Percentiles rank a stretch among this genome's conserved stretches.
Conservation (phyloP, 2,329 filamentous ascomycete genomes). For the Pyrenophora tritici-repentis region DNA sequence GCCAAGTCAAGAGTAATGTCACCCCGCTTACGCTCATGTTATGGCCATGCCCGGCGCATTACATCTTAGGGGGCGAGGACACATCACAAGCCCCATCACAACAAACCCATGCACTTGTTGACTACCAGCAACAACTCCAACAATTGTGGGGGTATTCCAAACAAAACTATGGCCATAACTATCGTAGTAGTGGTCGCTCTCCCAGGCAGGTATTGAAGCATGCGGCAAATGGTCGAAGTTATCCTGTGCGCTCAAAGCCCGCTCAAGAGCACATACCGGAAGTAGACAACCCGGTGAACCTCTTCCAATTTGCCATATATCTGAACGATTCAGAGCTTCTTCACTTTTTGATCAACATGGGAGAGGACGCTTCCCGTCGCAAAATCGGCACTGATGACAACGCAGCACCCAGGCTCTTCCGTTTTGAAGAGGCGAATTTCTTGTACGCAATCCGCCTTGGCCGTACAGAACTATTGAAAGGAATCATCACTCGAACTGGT, state of each 20-base stretch:
- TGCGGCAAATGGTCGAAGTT: slow-evolving; percentile 6
- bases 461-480: slow-evolving; percentile 62
- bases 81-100: neutral
- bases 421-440: slow-evolving; percentile 21
- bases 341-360: slow-evolving; percentile 20
- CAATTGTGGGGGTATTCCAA: too few relatives aligned
- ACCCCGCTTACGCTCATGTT: slow-evolving; percentile 61
- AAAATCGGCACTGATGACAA: slow-evolving; percentile 6
- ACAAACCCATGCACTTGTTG: neutral
- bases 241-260: neutral
- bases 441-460: slow-evolving; percentile 51
- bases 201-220: slow-evolving; percentile 2
- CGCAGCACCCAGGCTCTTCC: slow-evolving; percentile 11
- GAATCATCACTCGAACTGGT: slow-evolving; percentile 69
- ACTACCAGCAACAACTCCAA: neutral
- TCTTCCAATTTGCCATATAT: slow-evolving; percentile 43
- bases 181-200: too few relatives aligned
- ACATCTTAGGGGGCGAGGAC: slow-evolving; percentile 13
- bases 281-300: slow-evolving; percentile 12
- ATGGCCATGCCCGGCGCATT: slow-evolving; percentile 23
- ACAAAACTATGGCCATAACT: too few relatives aligned
- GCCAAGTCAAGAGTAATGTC: slow-evolving; percentile 68
- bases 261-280: slow-evolving; percentile 5
- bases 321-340: slow-evolving; percentile 25
- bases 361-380: slow-evolving; percentile 23